Evolutionary conservation across 768 basidiomycete genomes (phyloP).

Genomic region (Plicaturopsis crispa): DNA sequence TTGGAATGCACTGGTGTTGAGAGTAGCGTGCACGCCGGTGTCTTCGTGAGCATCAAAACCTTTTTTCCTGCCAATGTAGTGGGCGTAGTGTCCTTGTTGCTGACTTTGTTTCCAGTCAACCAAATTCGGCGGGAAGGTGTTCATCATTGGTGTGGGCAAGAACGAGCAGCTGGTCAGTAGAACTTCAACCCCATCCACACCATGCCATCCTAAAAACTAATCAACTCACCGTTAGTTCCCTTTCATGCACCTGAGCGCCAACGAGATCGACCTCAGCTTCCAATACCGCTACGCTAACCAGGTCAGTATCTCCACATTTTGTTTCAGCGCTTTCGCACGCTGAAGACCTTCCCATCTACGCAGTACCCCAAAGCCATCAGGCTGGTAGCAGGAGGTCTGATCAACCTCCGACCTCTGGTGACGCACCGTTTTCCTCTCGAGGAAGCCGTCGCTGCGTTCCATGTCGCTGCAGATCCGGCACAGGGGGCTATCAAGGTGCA

Average conservation of each 20-base stretch:
- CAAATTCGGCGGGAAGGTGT: slow-evolving; percentile 60
- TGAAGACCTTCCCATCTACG: slow-evolving; percentile 1
- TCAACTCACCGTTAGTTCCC: slow-evolving; percentile 38
- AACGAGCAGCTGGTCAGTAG: slow-evolving; percentile 47
- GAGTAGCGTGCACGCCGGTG: slow-evolving; percentile 51
- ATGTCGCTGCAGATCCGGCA: slow-evolving; percentile 59
- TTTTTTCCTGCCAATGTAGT: too few relatives aligned
- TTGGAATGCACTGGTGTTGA: slow-evolving; percentile 63
- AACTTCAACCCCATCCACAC: too few relatives aligned
- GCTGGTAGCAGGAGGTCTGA: slow-evolving; percentile 67
- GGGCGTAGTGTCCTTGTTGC: slow-evolving; percentile 2
- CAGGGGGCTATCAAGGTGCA: slow-evolving; percentile 69
- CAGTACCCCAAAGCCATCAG: slow-evolving; percentile 82
- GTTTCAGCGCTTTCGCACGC: too few relatives aligned
- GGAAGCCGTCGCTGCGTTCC: slow-evolving; percentile 71
- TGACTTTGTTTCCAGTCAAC: too few relatives aligned
- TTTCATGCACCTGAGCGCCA: slow-evolving; percentile 66
- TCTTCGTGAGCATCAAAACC: too few relatives aligned
- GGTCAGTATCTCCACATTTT: slow-evolving; percentile 19
- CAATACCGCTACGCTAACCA: slow-evolving; percentile 67
- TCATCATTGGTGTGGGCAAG: slow-evolving; percentile 65
- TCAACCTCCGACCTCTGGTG: slow-evolving; percentile 72
- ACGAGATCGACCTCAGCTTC: slow-evolving; percentile 63
- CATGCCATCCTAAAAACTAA: too few relatives aligned
- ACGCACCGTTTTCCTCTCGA: slow-evolving; percentile 70